Base-by-base conservation (phyloP, 352 stramenopile genomes). In the Phytophthora melonis region DNA sequence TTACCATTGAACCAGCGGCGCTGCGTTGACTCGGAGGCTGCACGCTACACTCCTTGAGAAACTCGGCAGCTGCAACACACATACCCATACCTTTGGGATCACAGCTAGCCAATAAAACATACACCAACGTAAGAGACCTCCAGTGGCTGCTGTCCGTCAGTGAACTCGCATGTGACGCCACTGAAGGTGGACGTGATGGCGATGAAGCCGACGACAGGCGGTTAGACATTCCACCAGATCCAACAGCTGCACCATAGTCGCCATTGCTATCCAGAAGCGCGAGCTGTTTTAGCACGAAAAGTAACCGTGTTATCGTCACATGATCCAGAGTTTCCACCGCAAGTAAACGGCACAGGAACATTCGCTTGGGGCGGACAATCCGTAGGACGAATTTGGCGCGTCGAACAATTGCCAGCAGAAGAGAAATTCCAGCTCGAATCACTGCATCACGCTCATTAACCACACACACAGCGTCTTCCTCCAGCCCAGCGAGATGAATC, bases 11-110 rank as follows among this genome's bases (percentile, higher is more conserved):
- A 36, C n/a, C 58, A 19, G 32, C 47, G 23, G 21, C 43, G 19
- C 56, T 58, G 54, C 34, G 66, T 36, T 39, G 62, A 19, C 19
- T 70, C 34, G 13, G 23, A 43, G 30, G 14, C 14, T 71, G 56
- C 4, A 49, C 66, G 41, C 59, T 89, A 47, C 87, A 84, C 45
- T 93, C 85, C 30, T 90, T 88, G 5, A 96, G 72, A 69, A 96
- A 96, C 63, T 92, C 84, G 36, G 89, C 87, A 10, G 83, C 80
- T 32, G 84, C 80, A 16, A 86, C 60, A 41, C 84, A 91, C 87
- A 96, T 95, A 1, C 89, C 87, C 73, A 83, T 87, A 3, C 89
- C 88, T 50, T 90, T 92, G 18, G 88, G 87, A 68, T 96, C 87
- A 71, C 86, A 94, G 21, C 84, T 92, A 23, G 89, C 87, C 21